Percentiles rank a stretch among this genome's conserved stretches.
phyloP scores from a whole-genome alignment of 139 green algal genomes.

The Zygnema circumcarinatum region DNA sequence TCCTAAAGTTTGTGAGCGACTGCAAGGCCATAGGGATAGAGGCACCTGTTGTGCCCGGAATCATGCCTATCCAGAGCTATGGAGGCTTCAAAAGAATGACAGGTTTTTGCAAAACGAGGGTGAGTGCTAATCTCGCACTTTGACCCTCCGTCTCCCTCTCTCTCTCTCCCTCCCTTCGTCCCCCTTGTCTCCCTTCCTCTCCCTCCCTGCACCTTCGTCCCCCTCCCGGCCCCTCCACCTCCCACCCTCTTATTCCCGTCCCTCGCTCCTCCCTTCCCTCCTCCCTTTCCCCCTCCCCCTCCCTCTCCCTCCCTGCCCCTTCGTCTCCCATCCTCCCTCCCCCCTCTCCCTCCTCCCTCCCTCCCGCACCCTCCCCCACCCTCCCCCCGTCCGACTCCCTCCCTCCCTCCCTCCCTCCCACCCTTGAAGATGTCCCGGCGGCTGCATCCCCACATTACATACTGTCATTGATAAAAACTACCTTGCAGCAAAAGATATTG shows the following conservation, averaged over 20 bases:
- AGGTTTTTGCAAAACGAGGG: slow-evolving; percentile 92
- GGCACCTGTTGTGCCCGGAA: slow-evolving; percentile 91
- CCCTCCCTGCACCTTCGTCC: neutral
- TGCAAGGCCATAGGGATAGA: slow-evolving; percentile 82
- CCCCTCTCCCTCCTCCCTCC: neutral
- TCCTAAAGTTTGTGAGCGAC: slow-evolving; percentile 81
- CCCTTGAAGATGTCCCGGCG: no score
- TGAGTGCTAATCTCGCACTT: neutral
- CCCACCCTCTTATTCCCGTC: neutral
- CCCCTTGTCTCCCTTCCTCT: neutral
- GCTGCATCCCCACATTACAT: no score
- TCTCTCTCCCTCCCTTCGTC: neutral
- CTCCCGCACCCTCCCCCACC: no score
- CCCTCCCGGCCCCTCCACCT: neutral
- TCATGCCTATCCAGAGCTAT: slow-evolving; percentile 98
- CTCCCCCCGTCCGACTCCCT: no score
- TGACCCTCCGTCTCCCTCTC: neutral
- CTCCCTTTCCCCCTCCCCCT: neutral
- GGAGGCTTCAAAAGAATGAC: slow-evolving; percentile 98
- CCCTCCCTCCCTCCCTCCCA: no score
- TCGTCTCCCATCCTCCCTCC: neutral
- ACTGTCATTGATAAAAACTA: no score
- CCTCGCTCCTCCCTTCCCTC: neutral
- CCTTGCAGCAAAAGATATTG: no score
- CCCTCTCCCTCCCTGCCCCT: neutral